Evolutionary conservation across 2,329 filamentous ascomycete genomes (phyloP).

Genomic region (Monosporascus sp.): DNA sequence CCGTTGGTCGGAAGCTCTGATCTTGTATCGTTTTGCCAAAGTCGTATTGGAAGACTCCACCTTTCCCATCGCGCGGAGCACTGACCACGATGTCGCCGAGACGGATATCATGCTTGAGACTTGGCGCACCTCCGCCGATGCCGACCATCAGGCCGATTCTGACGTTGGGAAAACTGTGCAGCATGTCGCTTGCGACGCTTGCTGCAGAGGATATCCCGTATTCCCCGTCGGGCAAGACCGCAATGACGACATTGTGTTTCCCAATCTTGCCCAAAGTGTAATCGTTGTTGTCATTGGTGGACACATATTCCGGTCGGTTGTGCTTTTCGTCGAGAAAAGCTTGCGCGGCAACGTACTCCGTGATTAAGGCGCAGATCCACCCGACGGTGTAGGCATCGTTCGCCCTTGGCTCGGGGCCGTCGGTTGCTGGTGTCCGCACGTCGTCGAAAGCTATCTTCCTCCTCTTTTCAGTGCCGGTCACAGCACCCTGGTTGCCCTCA

Average conservation of each 20-base stretch:
- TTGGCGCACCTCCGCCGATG: slow-evolving; percentile 28
- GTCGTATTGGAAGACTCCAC: slow-evolving; percentile 21
- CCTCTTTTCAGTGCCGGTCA: too few species aligned
- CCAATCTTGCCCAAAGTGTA: slow-evolving; percentile 18
- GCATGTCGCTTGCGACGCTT: slow-evolving; percentile 25
- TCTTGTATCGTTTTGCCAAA: slow-evolving; percentile 12
- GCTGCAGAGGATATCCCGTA: slow-evolving; percentile 30
- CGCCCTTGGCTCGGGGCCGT: too few species aligned
- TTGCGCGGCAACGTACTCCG: slow-evolving; percentile 13
- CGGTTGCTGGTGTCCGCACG: too few species aligned
- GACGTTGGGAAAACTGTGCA: slow-evolving; percentile 26
- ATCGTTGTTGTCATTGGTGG: slow-evolving; percentile 4
- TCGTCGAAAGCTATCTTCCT: too few species aligned
- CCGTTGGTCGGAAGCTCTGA: slow-evolving; percentile 10
- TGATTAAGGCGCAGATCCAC: slow-evolving; percentile 14
- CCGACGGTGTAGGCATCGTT: slow-evolving; percentile 13
- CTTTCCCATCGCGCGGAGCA: slow-evolving; percentile 3
- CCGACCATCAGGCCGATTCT: slow-evolving; percentile 38
- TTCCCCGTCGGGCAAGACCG: slow-evolving; percentile 16
- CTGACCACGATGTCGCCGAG: slow-evolving; percentile 23
- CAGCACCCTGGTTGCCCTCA: too few species aligned
- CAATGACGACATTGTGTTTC: slow-evolving; percentile 17
- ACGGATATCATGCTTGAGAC: slow-evolving; percentile 4
- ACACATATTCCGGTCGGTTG: background rate
- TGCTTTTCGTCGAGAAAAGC: slow-evolving; percentile 16